Base-by-base conservation (phyloP, 768 basidiomycete genomes). In the Hygrocybe coccinea region DNA sequence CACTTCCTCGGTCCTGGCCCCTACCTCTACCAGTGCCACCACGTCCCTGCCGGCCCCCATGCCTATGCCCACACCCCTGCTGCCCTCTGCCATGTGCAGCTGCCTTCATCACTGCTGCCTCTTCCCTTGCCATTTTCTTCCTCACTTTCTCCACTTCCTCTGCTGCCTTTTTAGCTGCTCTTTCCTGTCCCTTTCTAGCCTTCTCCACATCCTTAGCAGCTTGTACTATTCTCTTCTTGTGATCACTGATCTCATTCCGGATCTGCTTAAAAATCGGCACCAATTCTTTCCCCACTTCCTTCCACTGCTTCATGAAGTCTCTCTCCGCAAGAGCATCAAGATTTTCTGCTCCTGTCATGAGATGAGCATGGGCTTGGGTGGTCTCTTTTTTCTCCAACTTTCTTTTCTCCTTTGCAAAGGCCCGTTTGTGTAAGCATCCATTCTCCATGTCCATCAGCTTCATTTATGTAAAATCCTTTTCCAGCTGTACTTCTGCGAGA, bases 371-470 rank as follows among this genome's bases (percentile, higher is more conserved):
- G 29, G 29, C 29, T 29, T 29, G 29, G 29, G 29, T 29, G 29
- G 29, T 50, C 49, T 33, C 33, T 50, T 50, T 61, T 61, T 50
- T 53, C 45, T 58, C 25, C 35, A 36, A 57, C 39, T 52, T 56
- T 24, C 17, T 34, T 36, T 52, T 49, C 45, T 45, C 48, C 55
- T 62, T 57, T 17, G 45, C 51, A 55, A 50, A 62, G 41, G 55
- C 41, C 22, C 24, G 24, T 38, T 60, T 34, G 25, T 49, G 41
- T 15, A 59, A 33, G n/a, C 53, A 50, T 46, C 50, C 34, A 45
- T 59, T 59, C 43, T 61, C 60, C 17, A 35, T 41, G n/a, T 59
- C 59, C 60, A 61, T 61, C 35, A 61, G 22, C 47, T 56, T 56
- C 58, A 56, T 51, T 38, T 54, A 54, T 39, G 55, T 41, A 54